Evolutionary conservation across 495 filamentous ascomycete species (phyloP), one percentile per base, ranked within the genome.

Genomic region (Stereocaulon alpinum): DNA sequence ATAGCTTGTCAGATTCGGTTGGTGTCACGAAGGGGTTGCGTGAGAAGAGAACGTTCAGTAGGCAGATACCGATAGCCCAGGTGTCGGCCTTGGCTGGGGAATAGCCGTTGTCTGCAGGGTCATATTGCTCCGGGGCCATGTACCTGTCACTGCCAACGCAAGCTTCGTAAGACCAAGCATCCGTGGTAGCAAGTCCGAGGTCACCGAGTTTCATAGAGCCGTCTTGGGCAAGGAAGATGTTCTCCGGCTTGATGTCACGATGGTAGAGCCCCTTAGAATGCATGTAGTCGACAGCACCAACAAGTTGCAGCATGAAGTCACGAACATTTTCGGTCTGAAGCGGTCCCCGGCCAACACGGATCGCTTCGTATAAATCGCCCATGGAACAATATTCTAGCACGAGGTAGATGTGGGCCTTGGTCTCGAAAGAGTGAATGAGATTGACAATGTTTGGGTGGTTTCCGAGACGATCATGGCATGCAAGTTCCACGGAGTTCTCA

Each of bases 191-290:
- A 48, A 98, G 78, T 57, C 93, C 93, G 69, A 97, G 94, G 71
- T 98, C 93, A 66, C 93, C 93, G 41, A 98, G 84, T 74, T 98
- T 98, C 85, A 96, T 87, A 45, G 84, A 79, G 27, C 94, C 91
- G 53, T 84, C 80, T 60, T 90, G 80, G 63, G 82, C 87, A 61
- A 98, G 78, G 73, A 98, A 97, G 72, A 98, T 95, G 75, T 98
- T 98, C 79, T 98, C 93, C 9, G 93, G 93, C 76, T 98, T 98
- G 81, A 98, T 96, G 72, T 98, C 93, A 59, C 93, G 90, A 70
- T 98, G 93, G 72, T 91, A 96, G 65, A 97, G 79, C 61, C 89
- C 90, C 68, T 91, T 90, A 62, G 79, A 74, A 68, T 98, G 93
- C 78, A 96, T 89, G 72, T 87, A 89, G 51, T 89, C 85, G 55